phyloP scores from a whole-genome alignment of 106 monocot species.

The Amphibolis antarctica region DNA sequence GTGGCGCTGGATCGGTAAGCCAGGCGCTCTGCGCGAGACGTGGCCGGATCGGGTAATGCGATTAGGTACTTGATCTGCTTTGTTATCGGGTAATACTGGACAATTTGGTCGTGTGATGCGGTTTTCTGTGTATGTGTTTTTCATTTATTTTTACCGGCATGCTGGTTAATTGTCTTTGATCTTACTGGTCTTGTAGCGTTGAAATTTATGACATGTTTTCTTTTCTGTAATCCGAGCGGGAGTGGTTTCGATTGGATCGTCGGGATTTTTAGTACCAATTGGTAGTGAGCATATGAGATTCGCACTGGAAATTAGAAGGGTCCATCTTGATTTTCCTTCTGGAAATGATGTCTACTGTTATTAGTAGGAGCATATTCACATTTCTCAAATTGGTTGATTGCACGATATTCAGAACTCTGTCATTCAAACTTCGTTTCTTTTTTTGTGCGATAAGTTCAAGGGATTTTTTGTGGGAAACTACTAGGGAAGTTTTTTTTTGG shows the following conservation, averaged over 20 bases:
- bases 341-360: background rate
- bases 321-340: background rate
- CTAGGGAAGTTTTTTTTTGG: no score
- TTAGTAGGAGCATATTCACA: background rate
- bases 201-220: no score
- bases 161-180: no score
- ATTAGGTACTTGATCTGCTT: slow-evolving; percentile 2
- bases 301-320: background rate
- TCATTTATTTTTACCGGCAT: no score
- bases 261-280: background rate
- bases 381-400: background rate
- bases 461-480: no score
- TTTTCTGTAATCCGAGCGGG: no score
- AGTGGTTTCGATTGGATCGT: no score
- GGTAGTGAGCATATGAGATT: background rate
- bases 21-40: background rate
- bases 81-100: background rate
- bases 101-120: background rate
- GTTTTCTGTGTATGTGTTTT: no score
- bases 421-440: background rate
- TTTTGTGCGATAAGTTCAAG: background rate
- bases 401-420: background rate
- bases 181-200: no score
- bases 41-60: slow-evolving; percentile 8
- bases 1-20: background rate